Conservation (phyloP, 2,329 filamentous ascomycete genomes). For the Apiospora koreana region DNA sequence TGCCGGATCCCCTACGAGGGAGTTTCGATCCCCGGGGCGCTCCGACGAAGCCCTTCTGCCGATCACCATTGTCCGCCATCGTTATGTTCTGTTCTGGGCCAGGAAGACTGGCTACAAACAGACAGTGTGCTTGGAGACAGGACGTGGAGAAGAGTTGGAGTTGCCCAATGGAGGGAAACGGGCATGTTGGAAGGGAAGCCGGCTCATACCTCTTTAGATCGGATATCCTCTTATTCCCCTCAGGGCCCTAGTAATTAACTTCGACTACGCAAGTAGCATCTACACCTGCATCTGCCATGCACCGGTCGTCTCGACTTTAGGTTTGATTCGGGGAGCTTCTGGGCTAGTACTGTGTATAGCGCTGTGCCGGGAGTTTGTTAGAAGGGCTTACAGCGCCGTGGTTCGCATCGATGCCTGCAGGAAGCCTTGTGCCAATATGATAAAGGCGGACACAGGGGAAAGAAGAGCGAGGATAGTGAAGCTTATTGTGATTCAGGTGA, state of each 20-base stretch:
- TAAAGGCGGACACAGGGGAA: background rate
- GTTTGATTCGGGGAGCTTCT: constrained; percentile 1
- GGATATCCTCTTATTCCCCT: constrained; percentile 2
- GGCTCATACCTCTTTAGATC: constrained; percentile 10
- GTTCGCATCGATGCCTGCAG: background rate
- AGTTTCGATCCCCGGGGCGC: constrained; percentile 7
- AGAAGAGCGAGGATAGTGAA: background rate
- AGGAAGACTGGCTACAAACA: background rate
- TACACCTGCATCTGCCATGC: constrained; percentile 4
- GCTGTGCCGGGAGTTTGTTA: background rate
- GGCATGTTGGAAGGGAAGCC: background rate
- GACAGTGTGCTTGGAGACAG: background rate
- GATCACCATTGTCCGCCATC: background rate
- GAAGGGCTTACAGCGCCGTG: background rate
- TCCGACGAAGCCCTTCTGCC: background rate
- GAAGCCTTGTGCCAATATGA: background rate
- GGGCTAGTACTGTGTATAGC: background rate
- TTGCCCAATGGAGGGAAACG: background rate
- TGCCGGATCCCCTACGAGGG: background rate
- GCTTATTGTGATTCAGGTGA: background rate
- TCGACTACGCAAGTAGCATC: constrained; percentile 7
- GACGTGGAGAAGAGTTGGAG: background rate
- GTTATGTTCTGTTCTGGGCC: background rate
- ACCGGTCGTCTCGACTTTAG: background rate
- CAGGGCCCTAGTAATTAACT: background rate